Base-by-base conservation (phyloP, 805 yeast genomes). In the Torulaspora microellipsoides region DNA sequence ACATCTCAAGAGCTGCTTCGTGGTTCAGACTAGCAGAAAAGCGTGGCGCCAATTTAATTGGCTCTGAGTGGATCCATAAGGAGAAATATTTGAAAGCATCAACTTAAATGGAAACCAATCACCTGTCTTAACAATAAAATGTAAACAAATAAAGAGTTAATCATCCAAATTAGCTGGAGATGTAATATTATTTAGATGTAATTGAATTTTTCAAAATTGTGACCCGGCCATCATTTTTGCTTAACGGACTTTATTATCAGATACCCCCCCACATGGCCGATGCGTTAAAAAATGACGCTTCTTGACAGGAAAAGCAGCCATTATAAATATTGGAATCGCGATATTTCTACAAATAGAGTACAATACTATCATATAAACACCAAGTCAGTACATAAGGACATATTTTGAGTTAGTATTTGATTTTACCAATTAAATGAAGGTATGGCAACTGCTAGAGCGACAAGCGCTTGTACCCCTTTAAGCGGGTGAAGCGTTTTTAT, bases 1-100 rank as follows among this genome's bases (percentile, higher is more conserved):
- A 85, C 57, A 59, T 72, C 38, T 60, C 65, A 36, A 67, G 75
- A 54, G 86, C 91, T 2, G 85, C 90, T 2, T 77, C 80, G 10
- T 82, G 89, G 81, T 75, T 78, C 45, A 69, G 90, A 33, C 64
- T 78, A 27, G 83, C 86, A 12, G 88, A 80, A 41, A 65, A 71
- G 25, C 71, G 73, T 50, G 89, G 89, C 3, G 75, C 74, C 15
- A 74, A 71, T 50, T 64, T 80, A 43, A 74, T 80, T 20, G 90
- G 89, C 0, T 79, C 82, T 45, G 76, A 80, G 47, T 84, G 91
- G 91, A 81, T 83, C 29, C 78, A 82, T 65, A 83, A 81, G 60
- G 78, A 77, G 36, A 83, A 83, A 66, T 83, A 84, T 55, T 59
- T 69, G 65, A 56, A 61, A 20, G 15, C 29, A 15, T 14, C 33